Evolutionary conservation across 331 rosid genomes (phyloP), one percentile per base, ranked within the genome.

Genomic region (Phaseolus coccineus): DNA sequence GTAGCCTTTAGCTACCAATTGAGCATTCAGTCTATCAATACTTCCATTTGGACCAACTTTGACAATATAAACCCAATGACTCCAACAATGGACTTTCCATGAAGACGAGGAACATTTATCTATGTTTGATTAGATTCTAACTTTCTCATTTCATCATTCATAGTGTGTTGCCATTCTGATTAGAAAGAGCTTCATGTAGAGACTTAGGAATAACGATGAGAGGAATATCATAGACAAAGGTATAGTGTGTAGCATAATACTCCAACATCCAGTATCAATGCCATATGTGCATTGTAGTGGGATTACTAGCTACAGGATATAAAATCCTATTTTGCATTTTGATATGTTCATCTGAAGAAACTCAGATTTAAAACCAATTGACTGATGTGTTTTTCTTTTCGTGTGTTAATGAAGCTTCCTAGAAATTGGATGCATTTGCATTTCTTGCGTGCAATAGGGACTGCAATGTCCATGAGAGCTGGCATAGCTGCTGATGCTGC

Each of bases 401-500:
- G 57, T 81, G 39, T 75, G 51, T 80, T 72, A 46, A 78, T 82
- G 77, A 81, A 94, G 98, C 98, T 94, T 85, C 98, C 98, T 51
- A 87, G 97, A 78, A 94, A 91, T 86, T 94, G 98, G 98, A 87
- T 94, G 97, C 98, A 94, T 85, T 85, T 94, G 83, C 98, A 94
- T 87, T 94, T 94, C 89, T 85, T 94, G 87, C 98, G 97, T 30
- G 98, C 98, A 82, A 94, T 94, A 68, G 98, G 98, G 83, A 94
- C 91, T 71, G 98, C 98, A 71, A 94, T 94, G 97, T 91, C 98
- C 74, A 94, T 94, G 98, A 85, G 98, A 83, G 97, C 90, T 48
- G 97, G 97, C 27, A 90, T 94, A 85, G 96, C 97, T 15, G 97
- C 98, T 63, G 98, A 94, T 87, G 96, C 98, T 44, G 98, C 98